Conservation (phyloP, 192 early-diverging fungal species). For the Coemansia sp. region DNA sequence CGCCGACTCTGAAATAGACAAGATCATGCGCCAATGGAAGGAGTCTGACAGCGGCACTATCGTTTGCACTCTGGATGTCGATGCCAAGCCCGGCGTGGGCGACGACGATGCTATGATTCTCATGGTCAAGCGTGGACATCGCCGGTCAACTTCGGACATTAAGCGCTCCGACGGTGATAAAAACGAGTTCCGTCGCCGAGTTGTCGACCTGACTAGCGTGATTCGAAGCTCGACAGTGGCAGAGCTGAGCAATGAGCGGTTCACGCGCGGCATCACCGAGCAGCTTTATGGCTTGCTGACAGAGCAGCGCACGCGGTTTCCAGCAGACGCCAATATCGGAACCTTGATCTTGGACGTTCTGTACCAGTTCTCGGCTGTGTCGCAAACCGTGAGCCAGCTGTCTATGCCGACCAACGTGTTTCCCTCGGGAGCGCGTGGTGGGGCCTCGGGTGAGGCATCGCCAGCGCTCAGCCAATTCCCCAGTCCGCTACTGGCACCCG, state of each 20-base stretch:
- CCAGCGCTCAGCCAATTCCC: slow-evolving; percentile 54
- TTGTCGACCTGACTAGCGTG: slow-evolving; percentile 41
- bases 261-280: slow-evolving; percentile 45
- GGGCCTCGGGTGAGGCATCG: slow-evolving; percentile 48
- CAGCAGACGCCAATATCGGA: slow-evolving; percentile 42
- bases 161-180: slow-evolving; percentile 43
- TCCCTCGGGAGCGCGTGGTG: slow-evolving; percentile 17
- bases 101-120: slow-evolving; percentile 56
- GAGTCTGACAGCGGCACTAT: slow-evolving; percentile 40
- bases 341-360: slow-evolving; percentile 54
- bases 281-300: slow-evolving; percentile 55
- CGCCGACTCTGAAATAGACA: slow-evolving; percentile 54
- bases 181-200: slow-evolving; percentile 52
- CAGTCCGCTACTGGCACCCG: slow-evolving; percentile 50
- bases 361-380: slow-evolving; percentile 55
- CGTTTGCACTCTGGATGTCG: slow-evolving; percentile 41
- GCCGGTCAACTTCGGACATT: slow-evolving; percentile 49
- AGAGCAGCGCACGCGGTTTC: slow-evolving; percentile 51
- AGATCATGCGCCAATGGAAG: slow-evolving; percentile 51
- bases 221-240: slow-evolving; percentile 50
- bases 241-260: slow-evolving; percentile 46
- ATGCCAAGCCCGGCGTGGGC: slow-evolving; percentile 35
- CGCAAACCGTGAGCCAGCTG: slow-evolving; percentile 55
- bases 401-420: slow-evolving; percentile 22
- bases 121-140: slow-evolving; percentile 56